Evolutionary conservation across 2,329 filamentous ascomycete species (phyloP).

Genomic region (Fusarium irregulare): DNA sequence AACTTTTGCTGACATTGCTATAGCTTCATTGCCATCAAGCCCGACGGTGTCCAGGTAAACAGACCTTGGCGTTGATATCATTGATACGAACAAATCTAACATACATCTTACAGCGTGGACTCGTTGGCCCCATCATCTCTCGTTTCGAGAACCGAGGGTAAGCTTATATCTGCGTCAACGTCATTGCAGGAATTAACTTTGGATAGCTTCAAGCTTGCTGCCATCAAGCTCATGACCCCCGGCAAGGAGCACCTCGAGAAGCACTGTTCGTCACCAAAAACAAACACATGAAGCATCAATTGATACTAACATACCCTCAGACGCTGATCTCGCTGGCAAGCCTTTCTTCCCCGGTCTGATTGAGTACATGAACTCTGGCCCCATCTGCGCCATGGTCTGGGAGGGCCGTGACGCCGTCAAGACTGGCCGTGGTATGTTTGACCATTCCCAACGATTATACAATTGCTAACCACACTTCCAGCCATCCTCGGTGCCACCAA

Average conservation of each 20-base stretch:
- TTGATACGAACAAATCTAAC: conserved; percentile 25
- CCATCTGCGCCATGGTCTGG: conserved; percentile 99
- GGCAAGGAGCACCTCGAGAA: conserved; percentile 96
- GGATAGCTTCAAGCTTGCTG: conserved; percentile 92
- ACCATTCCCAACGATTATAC: neutral
- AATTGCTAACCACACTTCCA: conserved; percentile 50
- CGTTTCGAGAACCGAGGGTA: conserved; percentile 98
- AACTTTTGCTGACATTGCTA: conserved; percentile 45
- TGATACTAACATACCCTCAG: conserved; percentile 54
- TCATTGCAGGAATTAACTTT: conserved; percentile 22
- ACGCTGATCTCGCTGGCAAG: conserved; percentile 91
- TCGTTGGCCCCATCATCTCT: conserved; percentile 96
- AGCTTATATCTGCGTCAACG: conserved; percentile 46
- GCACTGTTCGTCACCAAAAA: conserved; percentile 73
- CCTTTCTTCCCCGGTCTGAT: conserved; percentile 97
- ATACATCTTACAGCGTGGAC: conserved; percentile 78
- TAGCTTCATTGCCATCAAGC: conserved; percentile 99
- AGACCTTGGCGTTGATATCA: conserved; percentile 3
- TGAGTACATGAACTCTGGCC: conserved; percentile 95
- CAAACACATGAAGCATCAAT: conserved; percentile 26
- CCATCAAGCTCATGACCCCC: conserved; percentile 93
- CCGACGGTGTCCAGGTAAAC: conserved; percentile 96
- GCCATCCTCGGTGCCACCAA: conserved; percentile 98
- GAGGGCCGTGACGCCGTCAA: conserved; percentile 99
- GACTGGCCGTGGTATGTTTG: conserved; percentile 85